A percentile compares a stretch with the other conserved stretches of the same genome.
Evolutionary conservation across 1,284 basidiomycete species (phyloP).

Genomic region (Ceratobasidium sp.): DNA sequence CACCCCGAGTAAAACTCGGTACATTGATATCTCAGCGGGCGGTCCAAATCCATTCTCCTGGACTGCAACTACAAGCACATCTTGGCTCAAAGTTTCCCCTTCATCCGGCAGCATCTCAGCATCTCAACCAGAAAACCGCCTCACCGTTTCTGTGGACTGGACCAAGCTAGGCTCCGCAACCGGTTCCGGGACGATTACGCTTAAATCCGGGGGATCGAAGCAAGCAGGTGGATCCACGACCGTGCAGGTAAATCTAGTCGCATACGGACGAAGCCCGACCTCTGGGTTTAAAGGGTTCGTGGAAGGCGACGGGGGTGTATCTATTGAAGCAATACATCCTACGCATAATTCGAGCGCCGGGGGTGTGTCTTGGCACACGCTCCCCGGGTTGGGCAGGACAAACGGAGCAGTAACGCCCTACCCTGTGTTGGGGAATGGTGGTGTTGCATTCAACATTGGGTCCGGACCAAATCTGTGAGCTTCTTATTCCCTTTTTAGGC

Average conservation of each 20-base stretch:
- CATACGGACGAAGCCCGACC: conserved; percentile 18
- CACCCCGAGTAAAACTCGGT: conserved; percentile 66
- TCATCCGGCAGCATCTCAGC: conserved; percentile 66
- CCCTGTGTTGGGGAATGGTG: conserved; percentile 67
- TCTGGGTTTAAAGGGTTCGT: conserved; percentile 64
- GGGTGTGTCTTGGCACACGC: conserved; percentile 69
- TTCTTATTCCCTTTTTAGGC: conserved; percentile 13
- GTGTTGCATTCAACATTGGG: conserved; percentile 71
- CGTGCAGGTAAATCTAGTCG: conserved; percentile 27
- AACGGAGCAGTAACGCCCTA: conserved; percentile 72
- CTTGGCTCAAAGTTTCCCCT: conserved; percentile 68
- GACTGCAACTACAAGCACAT: conserved; percentile 64
- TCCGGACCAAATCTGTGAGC: conserved; percentile 71
- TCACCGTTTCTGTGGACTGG: conserved; percentile 75
- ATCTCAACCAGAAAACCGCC: conserved; percentile 66
- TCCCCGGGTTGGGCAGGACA: conserved; percentile 71
- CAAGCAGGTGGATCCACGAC: conserved; percentile 51
- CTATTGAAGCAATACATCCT: conserved; percentile 74
- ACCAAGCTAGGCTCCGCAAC: conserved; percentile 62
- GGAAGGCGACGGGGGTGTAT: conserved; percentile 72
- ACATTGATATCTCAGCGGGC: conserved; percentile 72
- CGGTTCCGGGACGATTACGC: conserved; percentile 61
- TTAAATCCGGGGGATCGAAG: conserved; percentile 66
- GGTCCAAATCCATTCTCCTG: conserved; percentile 72
- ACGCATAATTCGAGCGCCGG: conserved; percentile 67